Percentiles rank a stretch among this genome's conserved stretches.
Conservation (phyloP, 768 basidiomycete genomes). For the Psilocybe tampanensis region DNA sequence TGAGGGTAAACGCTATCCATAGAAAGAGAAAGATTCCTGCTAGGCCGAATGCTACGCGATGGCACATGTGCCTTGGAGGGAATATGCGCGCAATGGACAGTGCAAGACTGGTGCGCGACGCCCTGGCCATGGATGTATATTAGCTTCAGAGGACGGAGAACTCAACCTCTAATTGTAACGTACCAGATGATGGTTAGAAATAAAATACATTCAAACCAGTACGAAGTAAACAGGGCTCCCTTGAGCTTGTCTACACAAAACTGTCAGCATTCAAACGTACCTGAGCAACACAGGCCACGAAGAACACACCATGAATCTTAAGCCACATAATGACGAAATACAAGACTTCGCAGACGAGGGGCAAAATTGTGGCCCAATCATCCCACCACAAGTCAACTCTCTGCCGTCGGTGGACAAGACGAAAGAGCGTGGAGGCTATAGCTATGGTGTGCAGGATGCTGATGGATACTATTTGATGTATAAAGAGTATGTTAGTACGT, state of each 20-base stretch:
- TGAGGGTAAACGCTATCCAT: conserved; percentile 1
- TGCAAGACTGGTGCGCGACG: conserved; percentile 10
- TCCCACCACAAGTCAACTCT: no score
- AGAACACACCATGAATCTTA: no score
- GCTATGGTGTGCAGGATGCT: conserved; percentile 18
- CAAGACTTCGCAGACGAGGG: conserved; percentile 16
- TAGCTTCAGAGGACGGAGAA: not conserved
- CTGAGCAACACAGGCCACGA: conserved; percentile 4
- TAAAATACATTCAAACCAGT: conserved; percentile 6
- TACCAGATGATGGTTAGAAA: conserved; percentile 5
- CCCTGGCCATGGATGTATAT: not conserved
- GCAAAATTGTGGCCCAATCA: no score
- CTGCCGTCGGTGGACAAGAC: conserved; percentile 18
- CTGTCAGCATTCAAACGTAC: not conserved
- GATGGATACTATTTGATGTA: not conserved
- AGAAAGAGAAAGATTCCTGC: conserved; percentile 3
- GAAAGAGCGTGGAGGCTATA: conserved; percentile 16
- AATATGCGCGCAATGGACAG: no score
- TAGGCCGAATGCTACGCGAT: not conserved
- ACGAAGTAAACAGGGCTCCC: not conserved
- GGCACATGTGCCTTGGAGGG: no score
- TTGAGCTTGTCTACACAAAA: not conserved
- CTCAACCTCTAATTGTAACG: no score
- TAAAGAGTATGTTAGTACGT: no score
- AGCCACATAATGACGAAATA: conserved; percentile 17